Conservation (phyloP, 2,329 filamentous ascomycete species). For the Pseudogymnoascus sp. region DNA sequence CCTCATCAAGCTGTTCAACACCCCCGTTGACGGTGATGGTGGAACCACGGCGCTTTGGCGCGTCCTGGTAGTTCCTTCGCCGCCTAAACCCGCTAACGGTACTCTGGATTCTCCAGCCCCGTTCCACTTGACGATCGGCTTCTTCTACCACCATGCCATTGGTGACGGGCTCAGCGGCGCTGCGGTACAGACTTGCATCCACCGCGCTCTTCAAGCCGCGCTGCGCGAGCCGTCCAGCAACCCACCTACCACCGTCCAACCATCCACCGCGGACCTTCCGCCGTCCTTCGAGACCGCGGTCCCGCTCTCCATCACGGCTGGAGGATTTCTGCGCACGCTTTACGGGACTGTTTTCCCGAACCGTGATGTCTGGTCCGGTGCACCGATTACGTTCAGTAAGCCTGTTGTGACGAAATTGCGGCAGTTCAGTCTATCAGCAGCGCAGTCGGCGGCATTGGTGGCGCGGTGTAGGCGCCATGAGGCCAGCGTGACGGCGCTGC, state of each 20-base stretch:
- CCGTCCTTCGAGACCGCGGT: not conserved
- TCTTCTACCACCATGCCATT: conserved; percentile 45
- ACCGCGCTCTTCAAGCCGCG: conserved; percentile 38
- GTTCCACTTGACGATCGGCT: conserved; percentile 34
- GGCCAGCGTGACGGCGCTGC: not conserved
- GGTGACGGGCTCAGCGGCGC: conserved; percentile 43
- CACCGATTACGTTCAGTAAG: not conserved
- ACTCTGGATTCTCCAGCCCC: not conserved
- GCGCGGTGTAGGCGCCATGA: not conserved
- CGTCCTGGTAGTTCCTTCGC: not conserved
- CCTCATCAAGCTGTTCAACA: not conserved
- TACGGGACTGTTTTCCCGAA: conserved; percentile 27
- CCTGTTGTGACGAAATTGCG: not conserved
- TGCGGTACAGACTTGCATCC: conserved; percentile 4
- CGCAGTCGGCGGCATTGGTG: not conserved
- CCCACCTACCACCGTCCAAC: conserved; percentile 9
- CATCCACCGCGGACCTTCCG: not conserved
- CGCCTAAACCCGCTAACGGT: not conserved
- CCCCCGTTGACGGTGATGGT: not conserved
- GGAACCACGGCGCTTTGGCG: conserved; percentile 6
- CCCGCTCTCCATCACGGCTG: not conserved
- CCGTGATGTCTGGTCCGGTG: not conserved
- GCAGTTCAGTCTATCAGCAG: not conserved
- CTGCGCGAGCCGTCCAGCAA: conserved; percentile 37
- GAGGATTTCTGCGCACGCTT: conserved; percentile 25